phyloP scores from a whole-genome alignment of 257 asterid genomes.

The Coffea canephora region DNA sequence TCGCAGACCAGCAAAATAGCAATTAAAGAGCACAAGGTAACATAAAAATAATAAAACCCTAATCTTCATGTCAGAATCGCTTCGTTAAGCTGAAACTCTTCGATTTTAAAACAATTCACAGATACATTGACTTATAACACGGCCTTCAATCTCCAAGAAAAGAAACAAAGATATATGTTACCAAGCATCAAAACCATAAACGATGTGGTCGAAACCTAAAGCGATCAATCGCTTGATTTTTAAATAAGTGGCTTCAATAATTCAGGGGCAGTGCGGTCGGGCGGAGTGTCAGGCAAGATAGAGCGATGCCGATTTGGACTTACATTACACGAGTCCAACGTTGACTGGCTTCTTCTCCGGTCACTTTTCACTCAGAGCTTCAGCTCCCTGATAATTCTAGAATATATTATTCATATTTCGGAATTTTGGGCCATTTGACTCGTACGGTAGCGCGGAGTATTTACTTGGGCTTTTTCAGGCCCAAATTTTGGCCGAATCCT shows the following conservation, averaged over 20 bases:
- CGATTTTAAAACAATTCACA: too few relatives aligned
- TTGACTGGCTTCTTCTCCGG: slow-evolving; percentile 2
- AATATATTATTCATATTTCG: not conserved
- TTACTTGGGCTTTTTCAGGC: not conserved
- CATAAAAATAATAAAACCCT: slow-evolving; percentile 44
- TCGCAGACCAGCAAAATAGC: slow-evolving; percentile 54
- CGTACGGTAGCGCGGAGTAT: too few relatives aligned
- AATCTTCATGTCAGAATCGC: slow-evolving; percentile 54
- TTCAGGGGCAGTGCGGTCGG: not conserved
- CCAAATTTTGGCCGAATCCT: not conserved
- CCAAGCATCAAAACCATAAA: too few relatives aligned
- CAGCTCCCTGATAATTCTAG: not conserved
- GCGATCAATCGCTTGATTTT: not conserved
- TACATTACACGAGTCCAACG: not conserved
- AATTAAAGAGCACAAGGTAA: slow-evolving; percentile 51
- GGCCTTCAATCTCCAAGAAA: too few relatives aligned
- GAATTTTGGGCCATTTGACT: too few relatives aligned
- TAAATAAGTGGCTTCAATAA: too few relatives aligned
- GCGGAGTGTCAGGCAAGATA: not conserved
- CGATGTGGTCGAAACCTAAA: not conserved
- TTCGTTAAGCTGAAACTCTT: not conserved
- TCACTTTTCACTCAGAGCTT: not conserved
- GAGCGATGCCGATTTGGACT: not conserved
- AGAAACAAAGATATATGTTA: too few relatives aligned
- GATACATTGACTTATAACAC: not conserved